phyloP scores from a whole-genome alignment of 306 rosid species.

The Rosa rugosa region DNA sequence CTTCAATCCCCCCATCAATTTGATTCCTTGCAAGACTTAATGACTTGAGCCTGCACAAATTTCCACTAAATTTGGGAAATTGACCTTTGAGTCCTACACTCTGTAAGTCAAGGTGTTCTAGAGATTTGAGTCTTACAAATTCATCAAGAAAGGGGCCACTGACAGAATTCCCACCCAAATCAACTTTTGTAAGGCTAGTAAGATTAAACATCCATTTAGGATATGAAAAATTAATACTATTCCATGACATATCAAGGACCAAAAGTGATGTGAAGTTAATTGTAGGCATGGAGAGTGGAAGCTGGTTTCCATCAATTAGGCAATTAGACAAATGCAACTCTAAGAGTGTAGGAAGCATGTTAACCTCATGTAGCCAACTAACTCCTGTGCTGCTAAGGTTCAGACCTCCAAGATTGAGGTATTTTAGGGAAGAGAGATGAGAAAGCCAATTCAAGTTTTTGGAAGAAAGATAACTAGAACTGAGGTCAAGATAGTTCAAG shows the following conservation, averaged over 20 bases:
- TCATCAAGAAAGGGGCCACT: not conserved
- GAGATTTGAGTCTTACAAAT: slow-evolving; percentile 7
- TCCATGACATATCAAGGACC: not conserved
- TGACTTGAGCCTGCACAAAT: slow-evolving; percentile 1
- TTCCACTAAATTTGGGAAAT: not conserved
- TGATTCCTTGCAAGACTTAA: too few species aligned
- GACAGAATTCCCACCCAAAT: not conserved
- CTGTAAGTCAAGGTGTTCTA: not conserved
- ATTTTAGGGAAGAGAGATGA: too few species aligned
- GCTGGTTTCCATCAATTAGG: not conserved
- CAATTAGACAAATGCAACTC: not conserved
- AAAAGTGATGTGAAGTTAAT: not conserved
- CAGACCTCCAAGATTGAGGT: not conserved
- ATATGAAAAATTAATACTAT: not conserved
- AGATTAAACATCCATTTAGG: not conserved
- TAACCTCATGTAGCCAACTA: slow-evolving; percentile 7
- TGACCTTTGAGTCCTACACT: not conserved
- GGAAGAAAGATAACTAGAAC: too few species aligned
- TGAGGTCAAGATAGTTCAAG: slow-evolving; percentile 16
- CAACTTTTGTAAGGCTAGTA: not conserved
- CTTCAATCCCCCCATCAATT: too few species aligned
- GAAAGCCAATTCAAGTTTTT: too few species aligned
- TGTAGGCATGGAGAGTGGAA: too few species aligned
- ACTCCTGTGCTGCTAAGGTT: slow-evolving; percentile 6
- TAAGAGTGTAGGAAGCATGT: slow-evolving; percentile 22